phyloP scores from a whole-genome alignment of 164 flowering plant genomes.

The Berberis vulgaris region DNA sequence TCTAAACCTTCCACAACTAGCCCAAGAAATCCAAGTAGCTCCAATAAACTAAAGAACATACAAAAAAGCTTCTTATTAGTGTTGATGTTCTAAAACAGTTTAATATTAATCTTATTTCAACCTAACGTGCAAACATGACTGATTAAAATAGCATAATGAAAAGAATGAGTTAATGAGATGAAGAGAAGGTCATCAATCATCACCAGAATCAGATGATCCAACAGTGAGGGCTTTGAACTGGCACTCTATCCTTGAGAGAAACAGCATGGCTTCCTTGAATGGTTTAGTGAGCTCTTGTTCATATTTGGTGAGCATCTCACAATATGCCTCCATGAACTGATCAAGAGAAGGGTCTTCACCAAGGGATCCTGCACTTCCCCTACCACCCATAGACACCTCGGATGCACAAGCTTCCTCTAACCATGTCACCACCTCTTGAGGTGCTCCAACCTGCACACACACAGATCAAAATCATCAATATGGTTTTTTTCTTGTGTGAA shows the following conservation, averaged over 20 bases:
- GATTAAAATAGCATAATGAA: not conserved
- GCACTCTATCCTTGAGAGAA: conserved; percentile 66
- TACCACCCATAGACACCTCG: conserved; percentile 27
- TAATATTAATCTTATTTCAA: too few species aligned
- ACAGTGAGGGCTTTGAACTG: conserved; percentile 79
- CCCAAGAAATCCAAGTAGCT: too few species aligned
- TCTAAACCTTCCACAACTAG: too few species aligned
- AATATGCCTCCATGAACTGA: conserved; percentile 99
- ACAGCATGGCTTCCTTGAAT: conserved; percentile 86
- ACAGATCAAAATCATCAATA: not conserved
- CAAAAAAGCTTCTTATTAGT: too few species aligned
- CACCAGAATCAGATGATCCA: conserved; percentile 42
- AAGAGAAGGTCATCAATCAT: conserved; percentile 15
- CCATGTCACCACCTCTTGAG: conserved; percentile 75
- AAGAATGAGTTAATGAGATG: not conserved
- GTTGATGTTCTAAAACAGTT: too few species aligned
- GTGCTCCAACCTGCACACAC: conserved; percentile 76
- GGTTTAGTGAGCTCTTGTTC: conserved; percentile 91
- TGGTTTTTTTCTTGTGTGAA: not conserved
- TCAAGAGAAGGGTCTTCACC: conserved; percentile 91
- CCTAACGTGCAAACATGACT: not conserved
- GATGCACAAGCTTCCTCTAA: conserved; percentile 63
- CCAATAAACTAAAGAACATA: too few species aligned
- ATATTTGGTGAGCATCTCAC: conserved; percentile 89
- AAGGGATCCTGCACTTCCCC: conserved; percentile 19